phyloP scores from a whole-genome alignment of 2,329 filamentous ascomycete genomes.

The Aspergillus sp. region DNA sequence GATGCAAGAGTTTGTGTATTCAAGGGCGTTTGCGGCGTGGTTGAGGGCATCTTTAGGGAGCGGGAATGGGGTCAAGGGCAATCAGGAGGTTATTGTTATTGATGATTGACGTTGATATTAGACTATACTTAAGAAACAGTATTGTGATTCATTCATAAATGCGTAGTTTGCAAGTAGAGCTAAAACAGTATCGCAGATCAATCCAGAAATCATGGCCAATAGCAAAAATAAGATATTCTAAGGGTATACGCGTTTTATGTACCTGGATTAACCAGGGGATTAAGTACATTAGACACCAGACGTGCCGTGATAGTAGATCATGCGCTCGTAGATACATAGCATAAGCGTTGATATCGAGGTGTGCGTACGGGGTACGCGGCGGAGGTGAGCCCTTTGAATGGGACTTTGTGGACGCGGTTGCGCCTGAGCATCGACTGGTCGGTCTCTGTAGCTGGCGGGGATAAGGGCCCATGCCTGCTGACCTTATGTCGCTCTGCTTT shows the following conservation, averaged over 20 bases:
- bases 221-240: no score
- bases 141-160: no score
- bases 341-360: background rate
- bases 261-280: background rate
- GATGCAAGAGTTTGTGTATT: background rate
- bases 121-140: no score
- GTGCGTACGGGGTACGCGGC: no score
- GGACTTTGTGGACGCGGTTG: no score
- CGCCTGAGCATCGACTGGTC: no score
- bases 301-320: background rate
- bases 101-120: background rate
- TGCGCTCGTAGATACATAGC: background rate
- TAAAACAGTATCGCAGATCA: no score
- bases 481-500: background rate
- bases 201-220: no score
- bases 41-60: background rate
- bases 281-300: background rate
- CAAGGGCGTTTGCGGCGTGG: slow-evolving; percentile 2
- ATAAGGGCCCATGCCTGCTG: background rate
- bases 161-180: no score
- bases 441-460: no score
- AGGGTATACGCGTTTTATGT: background rate
- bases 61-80: background rate
- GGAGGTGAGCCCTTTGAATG: no score
- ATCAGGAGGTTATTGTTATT: background rate